A percentile compares a stretch with the other conserved stretches of the same genome.
phyloP scores from a whole-genome alignment of 2,329 filamentous ascomycete genomes.

The Clonostachys rhizophaga region DNA sequence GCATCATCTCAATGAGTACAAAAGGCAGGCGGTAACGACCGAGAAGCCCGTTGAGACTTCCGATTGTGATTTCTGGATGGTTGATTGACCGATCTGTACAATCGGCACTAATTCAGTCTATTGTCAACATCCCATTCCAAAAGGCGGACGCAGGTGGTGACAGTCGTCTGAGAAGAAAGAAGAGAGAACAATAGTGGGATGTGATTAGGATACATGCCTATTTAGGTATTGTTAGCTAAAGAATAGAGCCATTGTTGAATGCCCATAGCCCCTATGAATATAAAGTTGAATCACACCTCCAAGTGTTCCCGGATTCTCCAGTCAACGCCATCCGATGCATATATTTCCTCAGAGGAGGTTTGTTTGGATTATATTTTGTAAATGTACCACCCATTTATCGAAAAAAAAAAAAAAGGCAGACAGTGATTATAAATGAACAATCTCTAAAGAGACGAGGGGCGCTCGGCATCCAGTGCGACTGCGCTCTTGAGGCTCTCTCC shows the following conservation, averaged over 20 bases:
- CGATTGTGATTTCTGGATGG: too few species aligned
- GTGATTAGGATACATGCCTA: background rate
- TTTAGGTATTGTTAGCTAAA: background rate
- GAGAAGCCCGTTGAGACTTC: too few species aligned
- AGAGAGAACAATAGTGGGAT: background rate
- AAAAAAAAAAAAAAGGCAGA: background rate
- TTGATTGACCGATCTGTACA: too few species aligned
- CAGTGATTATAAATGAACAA: too few species aligned
- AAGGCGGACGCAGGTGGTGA: too few species aligned
- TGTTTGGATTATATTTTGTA: background rate
- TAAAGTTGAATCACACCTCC: background rate
- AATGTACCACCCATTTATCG: background rate
- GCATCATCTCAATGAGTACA: too few species aligned
- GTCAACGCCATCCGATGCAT: constrained; percentile 1
- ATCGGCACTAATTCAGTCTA: too few species aligned
- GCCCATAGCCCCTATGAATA: background rate
- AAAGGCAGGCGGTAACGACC: too few species aligned
- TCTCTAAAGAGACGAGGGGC: constrained; percentile 2
- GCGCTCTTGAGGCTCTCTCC: constrained; percentile 28
- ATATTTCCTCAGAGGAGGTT: background rate
- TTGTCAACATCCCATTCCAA: too few species aligned
- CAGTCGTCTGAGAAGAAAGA: too few species aligned
- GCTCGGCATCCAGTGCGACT: constrained; percentile 27
- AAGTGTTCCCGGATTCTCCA: background rate
- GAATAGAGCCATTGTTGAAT: constrained; percentile 5